These are phyloP conservation scores for Reutealis trisperma DNA, from an alignment of 345 rosid species.

Conservation along the genomic window DNA sequence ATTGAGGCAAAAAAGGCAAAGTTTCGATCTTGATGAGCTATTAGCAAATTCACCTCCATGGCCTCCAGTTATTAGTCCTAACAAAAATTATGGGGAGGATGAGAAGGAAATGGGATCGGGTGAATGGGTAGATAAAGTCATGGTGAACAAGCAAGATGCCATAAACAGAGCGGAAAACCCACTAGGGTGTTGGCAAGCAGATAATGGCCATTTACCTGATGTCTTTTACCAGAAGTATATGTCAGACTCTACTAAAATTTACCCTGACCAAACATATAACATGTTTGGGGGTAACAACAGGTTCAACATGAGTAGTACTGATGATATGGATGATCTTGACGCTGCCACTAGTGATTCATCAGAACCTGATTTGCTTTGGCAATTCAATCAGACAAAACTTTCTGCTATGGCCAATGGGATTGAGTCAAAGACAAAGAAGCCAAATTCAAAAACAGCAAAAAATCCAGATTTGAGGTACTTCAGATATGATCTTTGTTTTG, in stretches of 20 bases:
- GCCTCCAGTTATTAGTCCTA: slow-evolving; percentile 2
- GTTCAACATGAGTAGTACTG: slow-evolving; percentile 35
- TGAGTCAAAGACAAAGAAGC: slow-evolving; percentile 52
- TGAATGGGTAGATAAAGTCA: slow-evolving; percentile 37
- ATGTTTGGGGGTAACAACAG: slow-evolving; percentile 56
- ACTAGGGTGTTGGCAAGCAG: slow-evolving; percentile 34
- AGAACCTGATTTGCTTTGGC: slow-evolving; percentile 65
- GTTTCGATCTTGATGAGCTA: slow-evolving; percentile 31
- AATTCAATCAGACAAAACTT: slow-evolving; percentile 60
- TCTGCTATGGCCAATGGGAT: slow-evolving; percentile 44
- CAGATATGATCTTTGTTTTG: not conserved
- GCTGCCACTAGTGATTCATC: slow-evolving; percentile 48
- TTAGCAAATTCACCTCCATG: slow-evolving; percentile 23
- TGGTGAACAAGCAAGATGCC: slow-evolving; percentile 29
- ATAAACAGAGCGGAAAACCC: slow-evolving; percentile 12
- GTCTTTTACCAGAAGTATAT: slow-evolving; percentile 29
- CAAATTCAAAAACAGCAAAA: slow-evolving; percentile 52
- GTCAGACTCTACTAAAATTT: slow-evolving; percentile 38
- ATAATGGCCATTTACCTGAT: slow-evolving; percentile 41
- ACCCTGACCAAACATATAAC: slow-evolving; percentile 35
- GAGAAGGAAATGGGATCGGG: slow-evolving; percentile 22
- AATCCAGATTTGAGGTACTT: slow-evolving; percentile 37
- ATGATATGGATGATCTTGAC: slow-evolving; percentile 33
- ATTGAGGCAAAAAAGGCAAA: slow-evolving; percentile 14
- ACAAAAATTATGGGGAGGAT: slow-evolving; percentile 35